Conservation (phyloP, 257 asterid genomes). For the Leptodermis oblonga region DNA sequence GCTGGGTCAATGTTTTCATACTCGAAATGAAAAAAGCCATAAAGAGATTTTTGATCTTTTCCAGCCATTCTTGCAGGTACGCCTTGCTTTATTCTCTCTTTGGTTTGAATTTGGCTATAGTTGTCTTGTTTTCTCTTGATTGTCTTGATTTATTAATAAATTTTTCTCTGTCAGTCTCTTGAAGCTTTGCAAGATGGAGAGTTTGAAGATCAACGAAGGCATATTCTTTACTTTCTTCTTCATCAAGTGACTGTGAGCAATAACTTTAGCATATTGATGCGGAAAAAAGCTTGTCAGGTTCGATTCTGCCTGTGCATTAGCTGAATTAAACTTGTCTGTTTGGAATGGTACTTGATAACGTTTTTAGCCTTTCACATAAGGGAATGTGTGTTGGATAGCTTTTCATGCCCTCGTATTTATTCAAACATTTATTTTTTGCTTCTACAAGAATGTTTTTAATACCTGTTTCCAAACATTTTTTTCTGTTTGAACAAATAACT, state of each 20-base stretch:
- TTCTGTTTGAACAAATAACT: not conserved
- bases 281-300: conserved; percentile 96
- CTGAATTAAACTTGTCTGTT: conserved; percentile 8
- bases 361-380: not conserved
- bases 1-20: conserved; percentile 96
- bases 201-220: conserved; percentile 92
- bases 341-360: not conserved
- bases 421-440: not conserved
- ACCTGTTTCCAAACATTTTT: too few relatives aligned
- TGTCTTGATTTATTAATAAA: not conserved
- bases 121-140: conserved; percentile 16
- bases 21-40: conserved; percentile 95
- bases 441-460: not conserved
- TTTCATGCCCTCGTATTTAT: not conserved
- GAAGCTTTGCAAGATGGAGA: conserved; percentile 99
- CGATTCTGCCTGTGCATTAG: conserved; percentile 20
- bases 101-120: conserved; percentile 2
- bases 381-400: not conserved
- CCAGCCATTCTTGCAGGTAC: conserved; percentile 92
- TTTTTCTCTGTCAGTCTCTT: conserved; percentile 57
- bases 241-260: conserved; percentile 97
- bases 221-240: conserved; percentile 82
- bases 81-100: conserved; percentile 17
- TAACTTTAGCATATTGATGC: conserved; percentile 86
- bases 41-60: conserved; percentile 98